phyloP scores from a whole-genome alignment of 495 filamentous ascomycete species.

The Chaetomium tenue region DNA sequence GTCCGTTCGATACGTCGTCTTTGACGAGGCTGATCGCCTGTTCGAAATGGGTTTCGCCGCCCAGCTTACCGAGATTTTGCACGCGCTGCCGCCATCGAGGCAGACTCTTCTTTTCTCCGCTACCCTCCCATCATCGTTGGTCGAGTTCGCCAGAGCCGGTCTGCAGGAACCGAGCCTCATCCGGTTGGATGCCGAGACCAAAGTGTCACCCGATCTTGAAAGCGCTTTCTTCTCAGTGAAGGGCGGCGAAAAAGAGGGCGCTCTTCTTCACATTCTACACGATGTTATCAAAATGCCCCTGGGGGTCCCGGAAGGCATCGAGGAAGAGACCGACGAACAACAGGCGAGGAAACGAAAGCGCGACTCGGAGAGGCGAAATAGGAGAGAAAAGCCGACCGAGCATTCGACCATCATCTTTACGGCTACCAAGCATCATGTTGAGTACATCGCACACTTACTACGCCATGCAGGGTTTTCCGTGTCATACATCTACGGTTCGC shows the following conservation, averaged over 20 bases:
- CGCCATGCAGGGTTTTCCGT: conserved; percentile 74
- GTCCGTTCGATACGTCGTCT: conserved; percentile 86
- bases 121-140: conserved; percentile 85
- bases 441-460: conserved; percentile 78
- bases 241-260: conserved; percentile 87
- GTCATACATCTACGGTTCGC: conserved; percentile 87
- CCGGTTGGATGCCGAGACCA: conserved; percentile 88
- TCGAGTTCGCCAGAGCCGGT: conserved; percentile 93
- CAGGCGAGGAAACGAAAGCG: conserved; percentile 69
- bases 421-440: conserved; percentile 97
- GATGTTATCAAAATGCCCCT: conserved; percentile 92
- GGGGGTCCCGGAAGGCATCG: conserved; percentile 57
- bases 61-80: conserved; percentile 89
- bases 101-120: conserved; percentile 95
- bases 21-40: conserved; percentile 93
- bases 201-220: conserved; percentile 90
- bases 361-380: conserved; percentile 48
- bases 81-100: conserved; percentile 75
- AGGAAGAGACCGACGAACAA: conserved; percentile 45
- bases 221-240: conserved; percentile 93
- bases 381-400: conserved; percentile 58
- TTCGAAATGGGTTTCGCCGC: conserved; percentile 98
- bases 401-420: conserved; percentile 93
- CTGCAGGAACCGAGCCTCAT: conserved; percentile 85
- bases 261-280: conserved; percentile 81